phyloP scores from a whole-genome alignment of 106 monocot species.

The Dactylorhiza incarnata region DNA sequence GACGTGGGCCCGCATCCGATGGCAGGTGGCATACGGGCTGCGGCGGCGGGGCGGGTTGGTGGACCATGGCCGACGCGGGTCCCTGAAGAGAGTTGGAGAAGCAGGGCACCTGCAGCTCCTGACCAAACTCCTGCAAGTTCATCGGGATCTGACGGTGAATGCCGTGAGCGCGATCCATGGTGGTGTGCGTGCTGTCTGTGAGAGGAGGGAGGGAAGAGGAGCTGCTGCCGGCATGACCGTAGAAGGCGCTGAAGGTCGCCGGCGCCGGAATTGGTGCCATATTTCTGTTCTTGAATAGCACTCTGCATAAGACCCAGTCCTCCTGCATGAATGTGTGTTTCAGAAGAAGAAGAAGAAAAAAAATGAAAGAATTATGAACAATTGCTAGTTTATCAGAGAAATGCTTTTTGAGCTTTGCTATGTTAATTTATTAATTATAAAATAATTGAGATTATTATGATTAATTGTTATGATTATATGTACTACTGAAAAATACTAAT shows the following conservation, averaged over 20 bases:
- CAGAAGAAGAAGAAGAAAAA: background rate
- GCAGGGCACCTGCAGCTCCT: slow-evolving; percentile 68
- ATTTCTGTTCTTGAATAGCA: slow-evolving; percentile 62
- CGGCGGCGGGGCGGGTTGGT: background rate
- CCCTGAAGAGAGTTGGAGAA: slow-evolving; percentile 44
- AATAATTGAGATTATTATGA: too few species aligned
- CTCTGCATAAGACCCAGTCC: slow-evolving; percentile 79
- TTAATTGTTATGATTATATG: too few species aligned
- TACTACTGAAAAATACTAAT: too few species aligned
- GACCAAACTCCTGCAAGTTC: slow-evolving; percentile 27
- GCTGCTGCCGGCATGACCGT: slow-evolving; percentile 19
- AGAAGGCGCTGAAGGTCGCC: slow-evolving; percentile 9
- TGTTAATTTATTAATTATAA: too few species aligned
- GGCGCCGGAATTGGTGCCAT: slow-evolving; percentile 2
- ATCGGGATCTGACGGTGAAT: slow-evolving; percentile 7
- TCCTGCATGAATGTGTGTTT: slow-evolving; percentile 30
- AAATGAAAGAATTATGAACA: background rate
- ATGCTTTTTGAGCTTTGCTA: too few species aligned
- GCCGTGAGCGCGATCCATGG: background rate
- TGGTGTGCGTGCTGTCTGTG: slow-evolving; percentile 39
- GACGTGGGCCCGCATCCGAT: background rate
- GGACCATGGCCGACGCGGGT: background rate
- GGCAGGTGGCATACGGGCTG: background rate
- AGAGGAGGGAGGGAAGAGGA: slow-evolving; percentile 60
- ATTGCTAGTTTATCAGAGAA: too few species aligned